Percentiles rank a stretch among this genome's conserved stretches.
phyloP scores from a whole-genome alignment of 2,329 filamentous ascomycete species.

The Alternaria dauci region DNA sequence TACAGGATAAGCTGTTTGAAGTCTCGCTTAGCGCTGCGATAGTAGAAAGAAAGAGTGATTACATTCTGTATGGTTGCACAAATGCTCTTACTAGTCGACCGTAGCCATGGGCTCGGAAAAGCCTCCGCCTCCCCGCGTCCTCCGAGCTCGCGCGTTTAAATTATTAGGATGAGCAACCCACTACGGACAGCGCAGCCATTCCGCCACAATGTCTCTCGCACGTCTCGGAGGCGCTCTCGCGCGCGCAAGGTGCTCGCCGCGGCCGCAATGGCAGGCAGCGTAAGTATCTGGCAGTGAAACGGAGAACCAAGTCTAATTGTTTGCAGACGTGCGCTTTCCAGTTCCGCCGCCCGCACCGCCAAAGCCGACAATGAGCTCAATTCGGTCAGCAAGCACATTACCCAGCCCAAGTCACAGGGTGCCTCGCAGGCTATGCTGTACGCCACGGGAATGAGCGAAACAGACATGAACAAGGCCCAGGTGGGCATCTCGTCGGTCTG shows the following conservation, averaged over 20 bases:
- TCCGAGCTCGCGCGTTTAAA: constrained; percentile 40
- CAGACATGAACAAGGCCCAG: constrained; percentile 94
- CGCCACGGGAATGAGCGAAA: constrained; percentile 85
- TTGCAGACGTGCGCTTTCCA: constrained; percentile 47
- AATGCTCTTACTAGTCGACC: too few relatives aligned
- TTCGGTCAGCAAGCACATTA: constrained; percentile 83
- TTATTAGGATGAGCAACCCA: constrained; percentile 22
- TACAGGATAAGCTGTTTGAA: too few relatives aligned
- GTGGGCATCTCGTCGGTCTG: constrained; percentile 98
- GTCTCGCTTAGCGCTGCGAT: too few relatives aligned
- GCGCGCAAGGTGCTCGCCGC: constrained; percentile 42
- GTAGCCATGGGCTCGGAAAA: constrained; percentile 11
- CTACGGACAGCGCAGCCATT: constrained; percentile 26
- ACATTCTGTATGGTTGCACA: too few relatives aligned
- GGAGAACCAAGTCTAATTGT: constrained; percentile 23
- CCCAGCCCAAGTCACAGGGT: constrained; percentile 96
- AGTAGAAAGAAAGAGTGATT: too few relatives aligned
- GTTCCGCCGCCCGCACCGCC: constrained; percentile 40
- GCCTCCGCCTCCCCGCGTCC: constrained; percentile 24
- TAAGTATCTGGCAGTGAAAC: constrained; percentile 21
- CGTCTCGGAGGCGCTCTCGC: constrained; percentile 46
- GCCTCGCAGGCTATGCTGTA: constrained; percentile 99
- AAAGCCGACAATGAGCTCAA: constrained; percentile 63
- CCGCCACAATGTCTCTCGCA: constrained; percentile 46
- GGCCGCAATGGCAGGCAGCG: constrained; percentile 46